These are phyloP conservation scores for Plasmodium coatneyi DNA, from an alignment of 169 alveolate genomes.

Conservation along the genomic window DNA sequence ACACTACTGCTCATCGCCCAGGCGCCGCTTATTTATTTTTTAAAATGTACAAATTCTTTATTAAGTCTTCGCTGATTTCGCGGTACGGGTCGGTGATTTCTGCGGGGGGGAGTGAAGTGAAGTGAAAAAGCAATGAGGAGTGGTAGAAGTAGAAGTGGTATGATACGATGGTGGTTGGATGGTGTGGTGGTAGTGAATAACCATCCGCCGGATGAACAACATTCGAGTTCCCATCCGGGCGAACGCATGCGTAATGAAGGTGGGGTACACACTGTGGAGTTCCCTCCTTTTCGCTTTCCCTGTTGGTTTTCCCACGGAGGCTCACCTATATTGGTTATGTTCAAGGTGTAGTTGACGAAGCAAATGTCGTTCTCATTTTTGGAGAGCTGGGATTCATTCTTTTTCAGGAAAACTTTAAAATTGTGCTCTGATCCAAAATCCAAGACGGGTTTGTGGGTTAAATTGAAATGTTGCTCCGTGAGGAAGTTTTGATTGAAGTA, in stretches of 20 bases:
- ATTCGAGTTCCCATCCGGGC: neutral
- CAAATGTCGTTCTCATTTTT: constrained; percentile 14
- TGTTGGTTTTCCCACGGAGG: neutral
- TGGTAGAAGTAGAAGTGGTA: no score
- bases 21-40: neutral
- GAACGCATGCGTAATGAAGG: neutral
- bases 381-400: constrained; percentile 1
- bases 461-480: constrained; percentile 23
- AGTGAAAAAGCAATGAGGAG: neutral
- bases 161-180: no score
- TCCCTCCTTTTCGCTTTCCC: neutral
- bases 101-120: constrained; percentile 3
- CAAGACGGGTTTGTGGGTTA: constrained; percentile 18
- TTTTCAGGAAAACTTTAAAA: constrained; percentile 23
- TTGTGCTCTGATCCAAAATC: constrained; percentile 8
- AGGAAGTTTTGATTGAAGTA: constrained; percentile 4
- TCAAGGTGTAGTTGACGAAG: constrained; percentile 18
- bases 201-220: neutral
- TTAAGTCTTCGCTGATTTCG: constrained; percentile 41
- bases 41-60: constrained; percentile 55
- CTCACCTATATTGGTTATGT: constrained; percentile 9
- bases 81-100: constrained; percentile 55
- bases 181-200: no score
- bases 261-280: neutral
- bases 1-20: neutral